Evolutionary conservation across 1,139 yeast genomes (phyloP), one percentile per base, ranked within the genome.

Genomic region (Blastobotrys buckinghamii): DNA sequence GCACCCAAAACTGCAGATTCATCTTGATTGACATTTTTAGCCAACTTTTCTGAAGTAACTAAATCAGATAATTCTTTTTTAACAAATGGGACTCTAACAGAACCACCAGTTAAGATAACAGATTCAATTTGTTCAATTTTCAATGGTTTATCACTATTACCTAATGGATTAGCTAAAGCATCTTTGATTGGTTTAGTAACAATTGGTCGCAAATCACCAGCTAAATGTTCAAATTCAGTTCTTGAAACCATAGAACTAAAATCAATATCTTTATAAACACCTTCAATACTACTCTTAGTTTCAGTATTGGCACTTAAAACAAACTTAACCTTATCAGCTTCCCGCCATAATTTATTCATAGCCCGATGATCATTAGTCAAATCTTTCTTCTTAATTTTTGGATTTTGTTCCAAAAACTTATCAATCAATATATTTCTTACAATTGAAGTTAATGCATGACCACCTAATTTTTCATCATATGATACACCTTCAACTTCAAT

Each of bases 1-100:
- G 95, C 81, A 48, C 99, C 99, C 60, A 87, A 74, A 13, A 89
- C 96, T 51, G 88, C 89, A 52, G 97, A 82, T 68, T 92, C 99
- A 68, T 92, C 99, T 0, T 98, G 94, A 65, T 92, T 92, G 44
- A 94, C 95, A 49, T 84, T 87, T 65, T 84, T 89, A n/a, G 96
- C 76, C 44, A 94, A 72, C 49, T 74, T 71, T 2, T 77, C 81
- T 29, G 79, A 81, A 29, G 32, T 29, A 2, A 82, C 82, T 39
- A 83, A 69, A 7, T 53, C 53, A 19, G 59, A 55, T 42, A 84
- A 72, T 4, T 76, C 65, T 6, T 69, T 60, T 65, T 88, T 95
- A 47, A 92, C 83, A 60, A 85, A 77, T 16, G 98, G 98, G 27
- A 89, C 86, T 65, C 99, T 81, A 10, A 94, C 81, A 0, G 96